Base-by-base conservation (phyloP, 495 filamentous ascomycete genomes). In the Trichoderma orchidacearum region DNA sequence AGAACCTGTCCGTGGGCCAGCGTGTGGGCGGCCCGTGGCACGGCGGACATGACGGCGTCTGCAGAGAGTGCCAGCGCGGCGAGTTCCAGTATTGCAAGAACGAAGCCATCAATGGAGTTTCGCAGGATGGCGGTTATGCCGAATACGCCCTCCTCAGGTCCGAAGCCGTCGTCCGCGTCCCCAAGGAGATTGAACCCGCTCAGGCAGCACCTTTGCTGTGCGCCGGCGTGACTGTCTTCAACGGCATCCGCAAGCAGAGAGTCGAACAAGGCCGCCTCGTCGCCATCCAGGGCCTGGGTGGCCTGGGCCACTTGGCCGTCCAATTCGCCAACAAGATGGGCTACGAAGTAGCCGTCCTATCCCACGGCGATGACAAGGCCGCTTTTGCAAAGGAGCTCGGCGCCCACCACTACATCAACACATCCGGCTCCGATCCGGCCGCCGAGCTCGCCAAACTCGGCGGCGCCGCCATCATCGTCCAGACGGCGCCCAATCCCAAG, bases 171-270 rank as follows among this genome's bases (percentile, higher is more conserved):
- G 83, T 85, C 0, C 71, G 70, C n/a, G 73, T 89, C 48, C 84
- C 84, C 5, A 58, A 66, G 5, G 69, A 80, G 50, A 67, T 80
- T 30, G 73, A 84, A 60, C 74, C 84, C 0, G 82, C 76, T 9
- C 70, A 80, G 58, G 80, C 75, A 55, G 84, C 84, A 0, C 84
- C 85, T 0, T 75, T 87, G 13, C 78, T 89, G 21, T 89, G 85
- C 68, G 84, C 85, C 1, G 85, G 85, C 51, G 76, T 87, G 50
- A 86, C 84, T 27, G 79, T 83, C 32, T 89, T 87, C 78, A 87
- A 87, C 70, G 75, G 75, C 5, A 81, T 89, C 48, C 78, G 84
- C 23, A 75, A 79, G 45, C 76, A 82, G 73, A 69, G 78, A 36
- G 70, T 87, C 38, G 61, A 70, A 15, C 69, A 73, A 0, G 85